Evolutionary conservation across 2,329 filamentous ascomycete species (phyloP), one percentile per base, ranked within the genome.

Genomic region (Alternaria sp.): DNA sequence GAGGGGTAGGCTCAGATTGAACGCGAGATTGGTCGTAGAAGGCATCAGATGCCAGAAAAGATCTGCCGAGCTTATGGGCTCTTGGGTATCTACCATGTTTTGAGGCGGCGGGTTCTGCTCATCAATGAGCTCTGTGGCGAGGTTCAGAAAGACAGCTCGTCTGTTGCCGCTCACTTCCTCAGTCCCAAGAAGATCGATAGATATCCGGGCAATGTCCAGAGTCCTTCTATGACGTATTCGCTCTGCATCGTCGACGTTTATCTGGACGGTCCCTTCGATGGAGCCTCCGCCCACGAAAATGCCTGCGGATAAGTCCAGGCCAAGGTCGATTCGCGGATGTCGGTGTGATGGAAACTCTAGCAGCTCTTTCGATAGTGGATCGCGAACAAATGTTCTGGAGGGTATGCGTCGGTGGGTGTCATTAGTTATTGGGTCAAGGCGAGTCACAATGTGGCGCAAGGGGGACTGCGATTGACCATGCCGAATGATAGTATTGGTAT

Each of bases 251-350:
- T 86, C 83, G 36, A 86, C 77, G 7, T 77, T 80, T 52, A 87
- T 76, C 55, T 82, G 81, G 12, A 85, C 77, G 58, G 81, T 79
- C 19, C 86, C 86, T 75, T 87, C 85, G 13, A 86, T 80, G 11
- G 82, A 86, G 9, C 85, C 84, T 26, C 85, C 85, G 17, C 86
- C 86, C n/a, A 87, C 84, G 62, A 86, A 87, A 9, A 87, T 72
- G 5, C 85, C 81, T 17, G 84, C 83, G 28, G 81, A 82, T 23
- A 85, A 75, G 54, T 84, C 83, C n/a, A 86, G 69, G 15, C 83
- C 84, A 8, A 86, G 75, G 40, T 81, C 79, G 3, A 87, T 75
- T 43, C 84, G 80, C 30, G 83, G 81, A 75, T 87, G 84, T 49
- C 80, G 81, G 67, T 82, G 80, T 12, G 77, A 80, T 17, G 84